phyloP scores from a whole-genome alignment of 2,329 filamentous ascomycete species.

The Trichoderma guizhouense region DNA sequence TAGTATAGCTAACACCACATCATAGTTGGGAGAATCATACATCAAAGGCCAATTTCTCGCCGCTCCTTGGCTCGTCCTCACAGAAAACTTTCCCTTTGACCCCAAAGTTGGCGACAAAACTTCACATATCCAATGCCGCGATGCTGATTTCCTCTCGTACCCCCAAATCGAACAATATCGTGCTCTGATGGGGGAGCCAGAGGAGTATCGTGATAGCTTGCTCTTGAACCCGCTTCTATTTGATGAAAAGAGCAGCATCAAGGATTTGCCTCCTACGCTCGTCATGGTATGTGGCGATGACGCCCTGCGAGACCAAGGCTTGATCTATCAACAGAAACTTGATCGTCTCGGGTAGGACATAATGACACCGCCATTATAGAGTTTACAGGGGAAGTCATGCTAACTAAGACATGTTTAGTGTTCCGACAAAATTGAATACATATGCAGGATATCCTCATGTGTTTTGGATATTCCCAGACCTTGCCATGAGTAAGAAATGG shows the following conservation, averaged over 20 bases:
- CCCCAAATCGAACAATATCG: background rate
- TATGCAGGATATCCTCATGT: background rate
- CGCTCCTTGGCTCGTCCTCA: background rate
- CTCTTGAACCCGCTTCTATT: background rate
- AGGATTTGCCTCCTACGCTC: background rate
- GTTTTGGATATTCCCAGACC: background rate
- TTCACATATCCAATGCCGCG: background rate
- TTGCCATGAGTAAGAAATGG: background rate
- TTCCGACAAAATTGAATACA: background rate
- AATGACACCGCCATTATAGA: background rate
- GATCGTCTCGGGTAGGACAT: background rate
- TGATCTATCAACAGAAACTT: background rate
- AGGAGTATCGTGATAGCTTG: background rate
- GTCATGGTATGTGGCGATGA: background rate
- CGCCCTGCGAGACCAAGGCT: background rate
- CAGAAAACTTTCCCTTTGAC: background rate
- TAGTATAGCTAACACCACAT: background rate
- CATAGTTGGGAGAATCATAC: background rate
- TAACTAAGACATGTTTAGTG: background rate
- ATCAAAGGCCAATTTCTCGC: background rate
- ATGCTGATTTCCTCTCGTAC: background rate
- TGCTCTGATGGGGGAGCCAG: background rate
- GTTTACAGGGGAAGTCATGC: background rate
- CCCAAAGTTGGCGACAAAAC: background rate
- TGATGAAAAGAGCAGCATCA: background rate